A percentile compares a stretch with the other conserved stretches of the same genome.
Evolutionary conservation across 805 yeast genomes (phyloP).

Genomic region (Barnettozyma sucrosica): DNA sequence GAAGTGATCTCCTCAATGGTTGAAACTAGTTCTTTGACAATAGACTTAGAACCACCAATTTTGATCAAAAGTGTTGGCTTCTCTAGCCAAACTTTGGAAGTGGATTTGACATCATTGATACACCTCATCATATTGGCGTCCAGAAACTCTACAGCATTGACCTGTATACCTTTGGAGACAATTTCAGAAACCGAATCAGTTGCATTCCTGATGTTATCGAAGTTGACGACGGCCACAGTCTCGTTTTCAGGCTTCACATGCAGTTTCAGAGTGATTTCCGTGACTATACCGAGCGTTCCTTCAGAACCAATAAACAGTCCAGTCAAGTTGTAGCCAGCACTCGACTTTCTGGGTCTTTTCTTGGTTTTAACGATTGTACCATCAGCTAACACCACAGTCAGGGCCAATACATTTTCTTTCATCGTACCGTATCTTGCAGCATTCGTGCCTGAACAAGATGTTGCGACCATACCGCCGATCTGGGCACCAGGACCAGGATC

Average conservation of each 20-base stretch:
- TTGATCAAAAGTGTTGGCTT: constrained; percentile 60
- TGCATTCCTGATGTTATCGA: constrained; percentile 64
- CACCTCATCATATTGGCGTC: constrained; percentile 69
- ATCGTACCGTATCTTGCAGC: constrained; percentile 78
- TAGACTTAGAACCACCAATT: constrained; percentile 45
- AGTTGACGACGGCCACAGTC: constrained; percentile 62
- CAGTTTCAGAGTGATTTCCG: constrained; percentile 68
- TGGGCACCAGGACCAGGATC: constrained; percentile 80
- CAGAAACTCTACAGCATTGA: constrained; percentile 71
- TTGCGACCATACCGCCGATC: constrained; percentile 74
- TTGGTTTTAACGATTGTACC: constrained; percentile 73
- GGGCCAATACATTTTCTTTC: constrained; percentile 61
- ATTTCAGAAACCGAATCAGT: constrained; percentile 61
- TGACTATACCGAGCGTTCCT: constrained; percentile 74
- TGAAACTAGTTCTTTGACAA: constrained; percentile 43
- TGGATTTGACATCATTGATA: constrained; percentile 51
- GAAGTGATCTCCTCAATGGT: constrained; percentile 46
- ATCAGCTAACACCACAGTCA: constrained; percentile 75
- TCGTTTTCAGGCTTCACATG: constrained; percentile 62
- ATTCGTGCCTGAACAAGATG: constrained; percentile 76
- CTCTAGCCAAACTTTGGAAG: constrained; percentile 49
- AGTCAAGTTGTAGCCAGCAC: constrained; percentile 76
- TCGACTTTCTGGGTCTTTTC: constrained; percentile 67
- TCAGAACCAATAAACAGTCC: constrained; percentile 73
- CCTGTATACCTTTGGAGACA: constrained; percentile 55